Conservation (phyloP, 1,284 basidiomycete genomes). For the Schizophyllum amplum region DNA sequence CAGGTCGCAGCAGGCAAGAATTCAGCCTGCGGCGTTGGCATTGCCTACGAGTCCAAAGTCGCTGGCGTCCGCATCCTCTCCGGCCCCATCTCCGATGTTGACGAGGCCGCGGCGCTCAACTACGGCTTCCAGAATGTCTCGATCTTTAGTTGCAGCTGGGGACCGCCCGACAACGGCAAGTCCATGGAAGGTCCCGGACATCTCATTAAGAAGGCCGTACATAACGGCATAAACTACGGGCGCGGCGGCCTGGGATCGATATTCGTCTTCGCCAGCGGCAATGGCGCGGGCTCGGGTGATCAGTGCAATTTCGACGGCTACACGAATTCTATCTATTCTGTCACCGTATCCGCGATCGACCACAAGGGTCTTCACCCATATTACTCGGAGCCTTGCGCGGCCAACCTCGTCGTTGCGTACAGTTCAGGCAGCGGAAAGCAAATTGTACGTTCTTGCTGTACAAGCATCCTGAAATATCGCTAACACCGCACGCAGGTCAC, state of each 20-base stretch:
- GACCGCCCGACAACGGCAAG: constrained; percentile 91
- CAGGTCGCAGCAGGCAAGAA: constrained; percentile 98
- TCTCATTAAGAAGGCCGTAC: constrained; percentile 89
- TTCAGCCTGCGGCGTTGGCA: constrained; percentile 90
- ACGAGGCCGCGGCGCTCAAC: constrained; percentile 95
- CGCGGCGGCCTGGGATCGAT: constrained; percentile 87
- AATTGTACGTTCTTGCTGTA: constrained; percentile 61
- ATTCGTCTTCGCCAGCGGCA: constrained; percentile 97
- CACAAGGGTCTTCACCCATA: constrained; percentile 90
- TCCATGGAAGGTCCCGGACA: constrained; percentile 95
- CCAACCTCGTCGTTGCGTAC: constrained; percentile 94
- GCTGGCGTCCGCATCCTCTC: constrained; percentile 95
- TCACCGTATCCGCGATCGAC: constrained; percentile 93
- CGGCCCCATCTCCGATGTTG: constrained; percentile 94
- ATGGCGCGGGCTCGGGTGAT: constrained; percentile 86
- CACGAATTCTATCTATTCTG: constrained; percentile 95
- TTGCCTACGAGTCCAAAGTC: constrained; percentile 88
- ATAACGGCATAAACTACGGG: constrained; percentile 93
- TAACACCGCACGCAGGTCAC: constrained; percentile 58
- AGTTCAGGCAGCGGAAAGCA: constrained; percentile 93
- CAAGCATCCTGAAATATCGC: constrained; percentile 13
- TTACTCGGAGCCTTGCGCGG: constrained; percentile 96
- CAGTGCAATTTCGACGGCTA: constrained; percentile 99
- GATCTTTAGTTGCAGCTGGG: constrained; percentile 97
- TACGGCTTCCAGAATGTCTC: constrained; percentile 89